phyloP scores from a whole-genome alignment of 805 yeast species.

The Candida endomychidarum region DNA sequence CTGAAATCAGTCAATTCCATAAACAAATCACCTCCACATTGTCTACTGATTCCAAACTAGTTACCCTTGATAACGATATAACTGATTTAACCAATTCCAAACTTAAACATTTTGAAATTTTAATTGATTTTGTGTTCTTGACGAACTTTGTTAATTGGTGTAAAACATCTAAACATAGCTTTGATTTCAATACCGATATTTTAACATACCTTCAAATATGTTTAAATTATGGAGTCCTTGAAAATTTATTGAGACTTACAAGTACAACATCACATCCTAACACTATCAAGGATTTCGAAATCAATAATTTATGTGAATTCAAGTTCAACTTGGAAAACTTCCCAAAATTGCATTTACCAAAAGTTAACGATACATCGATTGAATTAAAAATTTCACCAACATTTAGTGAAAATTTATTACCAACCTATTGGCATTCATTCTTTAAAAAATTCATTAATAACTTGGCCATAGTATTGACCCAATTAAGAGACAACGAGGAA shows the following conservation, averaged over 20 bases:
- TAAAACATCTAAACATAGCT: conserved; percentile 46
- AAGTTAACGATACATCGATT: conserved; percentile 51
- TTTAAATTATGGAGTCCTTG: conserved; percentile 68
- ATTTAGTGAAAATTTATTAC: conserved; percentile 30
- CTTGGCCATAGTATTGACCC: conserved; percentile 65
- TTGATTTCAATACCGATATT: conserved; percentile 56
- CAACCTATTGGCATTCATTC: conserved; percentile 49
- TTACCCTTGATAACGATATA: conserved; percentile 14
- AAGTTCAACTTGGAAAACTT: conserved; percentile 66
- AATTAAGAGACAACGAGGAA: conserved; percentile 71
- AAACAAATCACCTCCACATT: conserved; percentile 37
- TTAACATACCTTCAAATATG: conserved; percentile 58
- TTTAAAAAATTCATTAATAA: conserved; percentile 57
- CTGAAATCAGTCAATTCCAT: conserved; percentile 30
- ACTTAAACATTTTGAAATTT: conserved; percentile 38
- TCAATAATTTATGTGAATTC: conserved; percentile 59
- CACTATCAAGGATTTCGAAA: conserved; percentile 35
- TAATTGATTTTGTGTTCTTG: conserved; percentile 50
- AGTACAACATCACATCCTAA: conserved; percentile 52
- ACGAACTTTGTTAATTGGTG: conserved; percentile 69
- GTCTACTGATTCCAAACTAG: conserved; percentile 24
- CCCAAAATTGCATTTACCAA: conserved; percentile 55
- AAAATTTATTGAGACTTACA: conserved; percentile 58
- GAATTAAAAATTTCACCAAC: conserved; percentile 16
- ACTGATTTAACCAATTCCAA: conserved; percentile 35